Evolutionary conservation across 176 grass and related monocot genomes (phyloP), one percentile per base, ranked within the genome.

Genomic region (Stipa capillata): DNA sequence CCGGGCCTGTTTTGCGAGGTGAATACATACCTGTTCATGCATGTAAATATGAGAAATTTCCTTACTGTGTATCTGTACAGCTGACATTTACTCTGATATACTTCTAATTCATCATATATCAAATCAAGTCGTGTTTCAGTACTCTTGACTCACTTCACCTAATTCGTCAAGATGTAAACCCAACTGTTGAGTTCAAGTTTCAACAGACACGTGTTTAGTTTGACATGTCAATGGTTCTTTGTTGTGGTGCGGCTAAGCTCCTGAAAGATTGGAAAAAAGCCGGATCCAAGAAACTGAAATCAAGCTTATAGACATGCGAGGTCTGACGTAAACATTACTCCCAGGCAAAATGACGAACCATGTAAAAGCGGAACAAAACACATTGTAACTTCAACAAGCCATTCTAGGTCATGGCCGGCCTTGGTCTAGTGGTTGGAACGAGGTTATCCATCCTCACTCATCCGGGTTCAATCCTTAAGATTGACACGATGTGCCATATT

Each of bases 41-140:
- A 36, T 87, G 89, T 91, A 85, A 65, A 91, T 91, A 87, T 65
- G 62, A 72, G 55, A 81, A 43, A n/a, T n/a, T n/a, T n/a, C n/a
- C n/a, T n/a, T n/a, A n/a, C n/a, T n/a, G n/a, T n/a, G n/a, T n/a
- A n/a, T n/a, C 1, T 85, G 78, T 85, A 89, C 35, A 77, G 87
- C 4, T 64, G 35, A 16, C 55, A 47, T 64, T 74, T 83, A 57
- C 21, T 77, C 63, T 25, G 39, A 65, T 64, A 60, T 77, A 78
- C 67, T 77, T 64, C 33, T 33, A 66, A 75, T 31, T 74, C 68
- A 59, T 74, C 41, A 13, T 41, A 84, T 84, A 84, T 57, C 61
- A 40, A 73, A 79, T 63, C 4, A 49, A 83, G 4, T 45, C 36
- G 41, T 58, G 50, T 31, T 42, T 75, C 8, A 36, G 8, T 62